These are phyloP conservation scores for Hypericum androsaemum DNA, from an alignment of 345 rosid genomes.

Conservation along the genomic window DNA sequence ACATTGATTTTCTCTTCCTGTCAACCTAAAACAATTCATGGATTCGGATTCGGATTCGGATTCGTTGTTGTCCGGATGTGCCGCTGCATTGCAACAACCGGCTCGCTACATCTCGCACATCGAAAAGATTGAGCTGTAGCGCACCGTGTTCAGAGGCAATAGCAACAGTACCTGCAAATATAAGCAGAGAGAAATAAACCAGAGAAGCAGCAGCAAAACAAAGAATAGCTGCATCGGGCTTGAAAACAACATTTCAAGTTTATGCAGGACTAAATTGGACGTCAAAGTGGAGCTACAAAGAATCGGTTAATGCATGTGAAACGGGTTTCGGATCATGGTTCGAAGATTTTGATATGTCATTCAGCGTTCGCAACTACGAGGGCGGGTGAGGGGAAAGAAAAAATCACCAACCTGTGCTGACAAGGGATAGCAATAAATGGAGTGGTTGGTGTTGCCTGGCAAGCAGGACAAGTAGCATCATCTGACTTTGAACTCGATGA, in stretches of 20 bases:
- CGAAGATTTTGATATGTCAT: no score
- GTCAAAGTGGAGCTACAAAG: no score
- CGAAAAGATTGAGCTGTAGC: conserved; percentile 63
- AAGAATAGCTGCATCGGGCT: no score
- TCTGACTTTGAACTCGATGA: conserved; percentile 48
- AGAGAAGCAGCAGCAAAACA: no score
- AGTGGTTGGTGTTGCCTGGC: conserved; percentile 64
- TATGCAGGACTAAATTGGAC: no score
- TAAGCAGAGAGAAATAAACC: no score
- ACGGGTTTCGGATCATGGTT: no score
- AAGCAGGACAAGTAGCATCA: conserved; percentile 64
- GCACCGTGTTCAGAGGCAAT: conserved; percentile 86
- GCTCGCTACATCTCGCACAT: conserved; percentile 69
- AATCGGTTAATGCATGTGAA: no score
- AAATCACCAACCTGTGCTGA: conserved; percentile 56
- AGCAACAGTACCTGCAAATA: conserved; percentile 77
- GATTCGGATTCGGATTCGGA: conserved; percentile 5
- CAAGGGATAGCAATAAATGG: conserved; percentile 93
- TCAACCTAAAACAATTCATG: not conserved
- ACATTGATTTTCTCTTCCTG: conserved; percentile 9
- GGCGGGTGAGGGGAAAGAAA: not conserved
- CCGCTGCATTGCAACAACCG: conserved; percentile 78
- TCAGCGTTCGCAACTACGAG: no score
- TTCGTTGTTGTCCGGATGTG: conserved; percentile 29
- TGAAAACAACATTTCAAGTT: no score